phyloP scores from a whole-genome alignment of 2,329 filamentous ascomycete species.

The Verruconis gallopava region DNA sequence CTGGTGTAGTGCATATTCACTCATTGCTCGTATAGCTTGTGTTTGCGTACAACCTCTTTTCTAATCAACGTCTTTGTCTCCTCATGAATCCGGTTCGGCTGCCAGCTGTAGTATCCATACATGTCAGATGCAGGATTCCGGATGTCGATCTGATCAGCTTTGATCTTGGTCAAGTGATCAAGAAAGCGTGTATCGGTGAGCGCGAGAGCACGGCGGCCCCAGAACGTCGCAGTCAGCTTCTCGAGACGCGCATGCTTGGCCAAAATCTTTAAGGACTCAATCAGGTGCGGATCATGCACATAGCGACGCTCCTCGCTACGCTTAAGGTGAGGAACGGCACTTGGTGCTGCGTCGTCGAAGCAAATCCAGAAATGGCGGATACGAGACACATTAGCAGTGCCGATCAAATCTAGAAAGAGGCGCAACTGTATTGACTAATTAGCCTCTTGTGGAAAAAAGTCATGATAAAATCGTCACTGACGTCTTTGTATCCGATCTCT shows the following conservation, averaged over 20 bases:
- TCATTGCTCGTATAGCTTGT: constrained; percentile 7
- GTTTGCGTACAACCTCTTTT: constrained; percentile 8
- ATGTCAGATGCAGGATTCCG: constrained; percentile 3
- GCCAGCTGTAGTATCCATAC: constrained; percentile 3
- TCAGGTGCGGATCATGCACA: constrained; percentile 33
- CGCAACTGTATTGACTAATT: constrained; percentile 17
- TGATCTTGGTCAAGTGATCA: constrained; percentile 30
- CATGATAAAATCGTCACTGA: neutral
- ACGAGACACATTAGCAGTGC: constrained; percentile 31
- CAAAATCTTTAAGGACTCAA: constrained; percentile 32
- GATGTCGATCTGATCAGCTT: constrained; percentile 28
- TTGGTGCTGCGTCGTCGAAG: constrained; percentile 33
- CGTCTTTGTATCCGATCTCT: constrained; percentile 35
- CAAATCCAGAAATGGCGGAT: constrained; percentile 32
- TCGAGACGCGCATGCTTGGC: constrained; percentile 28
- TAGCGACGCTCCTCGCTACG: constrained; percentile 34
- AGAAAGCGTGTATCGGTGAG: constrained; percentile 30
- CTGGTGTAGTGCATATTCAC: too few species aligned
- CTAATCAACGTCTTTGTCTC: constrained; percentile 3
- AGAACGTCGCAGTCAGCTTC: constrained; percentile 29
- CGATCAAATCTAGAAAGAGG: constrained; percentile 34
- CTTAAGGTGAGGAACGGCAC: constrained; percentile 25
- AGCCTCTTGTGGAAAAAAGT: neutral
- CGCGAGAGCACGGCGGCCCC: constrained; percentile 25
- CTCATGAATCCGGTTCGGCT: constrained; percentile 5